A percentile compares a stretch with the other conserved stretches of the same genome.
Evolutionary conservation across 2,329 filamentous ascomycete genomes (phyloP).

Genomic region (Coniochaeta sp.): DNA sequence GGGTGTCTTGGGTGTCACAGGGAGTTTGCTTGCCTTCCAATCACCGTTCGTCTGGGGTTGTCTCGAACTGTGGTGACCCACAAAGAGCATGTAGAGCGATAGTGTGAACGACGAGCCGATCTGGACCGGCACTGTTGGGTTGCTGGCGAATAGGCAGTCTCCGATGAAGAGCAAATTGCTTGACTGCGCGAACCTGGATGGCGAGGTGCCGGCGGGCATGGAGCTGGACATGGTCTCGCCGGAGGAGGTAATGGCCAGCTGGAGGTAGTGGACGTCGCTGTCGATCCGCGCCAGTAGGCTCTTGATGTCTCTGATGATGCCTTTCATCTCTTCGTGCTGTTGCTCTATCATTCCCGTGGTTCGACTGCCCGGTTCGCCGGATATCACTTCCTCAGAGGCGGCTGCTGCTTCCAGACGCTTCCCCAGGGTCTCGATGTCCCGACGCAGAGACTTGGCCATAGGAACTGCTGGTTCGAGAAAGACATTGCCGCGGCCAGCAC

Average conservation of each 20-base stretch:
- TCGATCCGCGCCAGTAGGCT: constrained; percentile 72
- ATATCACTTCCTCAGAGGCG: constrained; percentile 50
- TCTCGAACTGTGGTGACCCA: constrained; percentile 37
- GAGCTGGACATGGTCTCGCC: constrained; percentile 79
- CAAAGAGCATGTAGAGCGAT: constrained; percentile 92
- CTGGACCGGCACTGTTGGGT: constrained; percentile 60
- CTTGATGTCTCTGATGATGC: constrained; percentile 70
- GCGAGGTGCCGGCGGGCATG: constrained; percentile 76
- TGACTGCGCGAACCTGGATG: constrained; percentile 83
- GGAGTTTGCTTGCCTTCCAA: background rate
- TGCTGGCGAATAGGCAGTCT: constrained; percentile 71
- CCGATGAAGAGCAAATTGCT: constrained; percentile 85
- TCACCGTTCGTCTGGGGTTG: background rate
- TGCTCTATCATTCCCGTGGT: constrained; percentile 25
- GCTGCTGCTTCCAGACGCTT: constrained; percentile 66
- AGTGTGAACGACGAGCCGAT: constrained; percentile 82
- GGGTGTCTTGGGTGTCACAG: constrained; percentile 11
- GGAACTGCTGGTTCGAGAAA: constrained; percentile 76
- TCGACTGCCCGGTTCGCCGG: constrained; percentile 21
- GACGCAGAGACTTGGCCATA: constrained; percentile 74
- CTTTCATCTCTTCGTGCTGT: constrained; percentile 57
- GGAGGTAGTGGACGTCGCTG: constrained; percentile 84
- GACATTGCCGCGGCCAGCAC: constrained; percentile 46
- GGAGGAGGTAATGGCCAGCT: constrained; percentile 88
- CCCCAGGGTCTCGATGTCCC: constrained; percentile 76